Evolutionary conservation across 2,329 filamentous ascomycete genomes (phyloP), one percentile per base, ranked within the genome.

Genomic region (Claviceps spartinae): DNA sequence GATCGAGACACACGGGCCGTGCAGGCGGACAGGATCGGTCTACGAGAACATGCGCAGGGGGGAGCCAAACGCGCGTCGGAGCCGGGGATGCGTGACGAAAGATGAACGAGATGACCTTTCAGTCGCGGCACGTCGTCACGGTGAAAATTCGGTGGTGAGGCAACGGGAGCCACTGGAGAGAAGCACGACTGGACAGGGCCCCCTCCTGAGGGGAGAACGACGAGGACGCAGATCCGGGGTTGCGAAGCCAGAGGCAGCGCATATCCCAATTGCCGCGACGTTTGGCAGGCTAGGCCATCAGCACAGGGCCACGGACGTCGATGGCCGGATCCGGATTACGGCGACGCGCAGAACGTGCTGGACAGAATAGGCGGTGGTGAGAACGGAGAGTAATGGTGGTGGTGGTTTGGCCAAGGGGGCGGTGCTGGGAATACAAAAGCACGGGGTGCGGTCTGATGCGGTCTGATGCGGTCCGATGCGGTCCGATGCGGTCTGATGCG

Each of bases 181-280:
- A 11, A 41, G 16, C 13, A 45, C 14, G 43, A 42, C 49, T 42
- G 30, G 45, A 48, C 44, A 26, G 42, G 47, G 50, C 26, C 47
- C 47, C 22, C 24, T 24, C 43, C 43, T 49, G 54, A 53, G 51
- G 46, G 47, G 22, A 30, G 41, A 49, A 49, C 40, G 51, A 54
- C 36, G 22, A 51, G 30, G 51, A 48, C 48, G 49, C 57, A 64
- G 58, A 58, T 62, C 61, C 59, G 56, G 58, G 59, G 60, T 59
- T 60, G 61, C 59, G 59, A 64, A 60, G 61, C 61, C 66, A 62
- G 58, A 58, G 60, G 58, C 60, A 65, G 65, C 64, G 63, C 66
- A 65, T 61, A 58, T 66, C 63, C 65, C 66, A 68, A 67, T 68
- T 67, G 66, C 64, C 63, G 59, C 61, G 57, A 61, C 52, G 58